Percentiles rank a stretch among this genome's conserved stretches.
These are phyloP conservation scores for Ilex asprella DNA, from an alignment of 257 asterid genomes.

Conservation along the genomic window DNA sequence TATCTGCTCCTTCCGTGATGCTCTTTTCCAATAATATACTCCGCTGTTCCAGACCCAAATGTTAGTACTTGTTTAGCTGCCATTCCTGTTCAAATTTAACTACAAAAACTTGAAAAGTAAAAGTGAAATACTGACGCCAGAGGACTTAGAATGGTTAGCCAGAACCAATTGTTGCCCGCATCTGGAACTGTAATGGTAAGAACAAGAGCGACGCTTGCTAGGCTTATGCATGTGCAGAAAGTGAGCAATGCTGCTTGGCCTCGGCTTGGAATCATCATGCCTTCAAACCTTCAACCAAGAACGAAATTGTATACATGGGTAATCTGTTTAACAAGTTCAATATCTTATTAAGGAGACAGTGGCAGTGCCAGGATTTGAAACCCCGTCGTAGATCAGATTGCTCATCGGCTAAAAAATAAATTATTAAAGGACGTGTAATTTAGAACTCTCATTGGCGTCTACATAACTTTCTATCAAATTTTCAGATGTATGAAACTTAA, in stretches of 20 bases:
- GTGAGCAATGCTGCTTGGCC: conserved; percentile 94
- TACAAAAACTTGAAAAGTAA: neutral
- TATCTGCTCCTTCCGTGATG: conserved; percentile 89
- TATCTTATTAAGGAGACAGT: too few relatives aligned
- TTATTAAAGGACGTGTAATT: too few relatives aligned
- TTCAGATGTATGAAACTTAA: too few relatives aligned
- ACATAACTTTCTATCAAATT: too few relatives aligned
- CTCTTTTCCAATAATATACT: conserved; percentile 79
- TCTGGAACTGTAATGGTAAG: conserved; percentile 89
- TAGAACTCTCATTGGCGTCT: too few relatives aligned
- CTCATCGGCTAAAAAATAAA: too few relatives aligned
- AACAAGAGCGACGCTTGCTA: conserved; percentile 88
- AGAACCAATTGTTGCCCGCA: conserved; percentile 83
- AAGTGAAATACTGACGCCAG: conserved; percentile 60
- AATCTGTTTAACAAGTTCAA: too few relatives aligned
- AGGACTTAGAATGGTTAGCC: conserved; percentile 68
- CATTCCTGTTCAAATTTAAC: neutral
- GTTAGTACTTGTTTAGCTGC: conserved; percentile 1
- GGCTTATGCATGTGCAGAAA: conserved; percentile 88
- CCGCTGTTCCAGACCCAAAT: conserved; percentile 47
- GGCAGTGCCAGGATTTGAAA: too few relatives aligned
- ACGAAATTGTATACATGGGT: neutral
- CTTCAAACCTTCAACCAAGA: conserved; percentile 62
- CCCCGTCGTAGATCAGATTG: too few relatives aligned
- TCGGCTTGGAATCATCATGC: conserved; percentile 87